Base-by-base conservation (phyloP, 371 early-diverging fungal genomes). In the Mortierella sp. region DNA sequence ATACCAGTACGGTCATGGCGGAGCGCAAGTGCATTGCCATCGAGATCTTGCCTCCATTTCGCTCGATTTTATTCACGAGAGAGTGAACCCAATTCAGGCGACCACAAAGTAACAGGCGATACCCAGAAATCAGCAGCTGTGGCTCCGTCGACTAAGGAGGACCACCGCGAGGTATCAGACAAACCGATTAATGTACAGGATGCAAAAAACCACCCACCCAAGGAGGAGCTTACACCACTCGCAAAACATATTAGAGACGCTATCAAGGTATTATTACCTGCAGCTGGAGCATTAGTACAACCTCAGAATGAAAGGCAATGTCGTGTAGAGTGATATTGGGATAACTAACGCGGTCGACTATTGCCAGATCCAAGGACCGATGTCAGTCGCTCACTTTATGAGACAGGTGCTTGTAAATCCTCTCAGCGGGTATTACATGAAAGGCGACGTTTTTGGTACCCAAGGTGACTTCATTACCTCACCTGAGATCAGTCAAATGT, bases 401-500 rank as follows among this genome's bases (percentile, higher is more conserved):
- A 86, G 94, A 55, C 89, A 92, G 64, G 93, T 93, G 7, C 84
- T 96, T 29, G 93, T 92, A n/a, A 94, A 95, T 75, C 97, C 98
- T 3, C 28, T 91, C 16, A 91, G 91, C 51, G 99, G 99, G 5
- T 98, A 98, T 79, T 98, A 98, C 82, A 97, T 92, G 89, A 83
- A 87, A 55, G 89, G 90, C 4, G 94, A 97, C 74, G 96, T 97
- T 7, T 95, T 99, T 86, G 98, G 98, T n/a, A 63, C 75, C n/a
- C 68, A 91, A 64, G 98, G 98, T 14, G 98, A 98, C 72, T 99
- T 99, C 83, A 86, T 92, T 16, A 99, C 99, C 7, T 94, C 96
- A 7, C 99, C 99, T 16, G 99, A 99, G 81, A 95, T 99, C 72
- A 93, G 92, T 74, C 99, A 98, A 82, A 91, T 97, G 87, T 98